Conservation (phyloP, 2,329 filamentous ascomycete genomes). For the Alternaria sp. region DNA sequence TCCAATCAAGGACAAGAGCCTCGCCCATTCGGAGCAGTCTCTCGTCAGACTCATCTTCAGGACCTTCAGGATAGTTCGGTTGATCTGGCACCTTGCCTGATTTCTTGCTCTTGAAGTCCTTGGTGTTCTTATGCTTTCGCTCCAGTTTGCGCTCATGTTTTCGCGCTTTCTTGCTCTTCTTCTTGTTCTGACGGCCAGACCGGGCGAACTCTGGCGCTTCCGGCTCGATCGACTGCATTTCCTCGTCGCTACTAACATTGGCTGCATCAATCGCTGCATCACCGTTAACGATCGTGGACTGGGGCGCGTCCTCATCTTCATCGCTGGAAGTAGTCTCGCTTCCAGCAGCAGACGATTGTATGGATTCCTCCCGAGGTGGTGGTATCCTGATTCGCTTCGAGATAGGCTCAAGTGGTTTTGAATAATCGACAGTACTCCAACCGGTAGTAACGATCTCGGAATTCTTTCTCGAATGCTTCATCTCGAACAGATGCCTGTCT, state of each 20-base stretch:
- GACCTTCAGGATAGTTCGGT: constrained; percentile 41
- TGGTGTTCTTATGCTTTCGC: constrained; percentile 44
- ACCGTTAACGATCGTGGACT: constrained; percentile 33
- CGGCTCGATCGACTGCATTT: constrained; percentile 44
- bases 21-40: constrained; percentile 82
- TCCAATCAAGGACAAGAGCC: constrained; percentile 88
- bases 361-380: constrained; percentile 47
- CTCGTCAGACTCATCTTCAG: constrained; percentile 58
- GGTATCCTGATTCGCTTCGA: constrained; percentile 55
- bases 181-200: constrained; percentile 44
- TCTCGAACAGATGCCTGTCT: constrained; percentile 68
- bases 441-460: constrained; percentile 73
- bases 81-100: constrained; percentile 39
- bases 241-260: constrained; percentile 50
- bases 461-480: constrained; percentile 68
- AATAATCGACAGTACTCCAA: constrained; percentile 69
- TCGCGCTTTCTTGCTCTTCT: constrained; percentile 46
- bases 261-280: constrained; percentile 42
- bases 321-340: constrained; percentile 46
- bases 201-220: constrained; percentile 30
- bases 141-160: constrained; percentile 43
- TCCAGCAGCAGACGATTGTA: constrained; percentile 41
- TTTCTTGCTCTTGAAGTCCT: constrained; percentile 48
- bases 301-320: constrained; percentile 43
- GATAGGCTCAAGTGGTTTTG: constrained; percentile 65